These are phyloP conservation scores for Xylariaceae sp. DNA, from an alignment of 2,329 filamentous ascomycete genomes.

Conservation along the genomic window DNA sequence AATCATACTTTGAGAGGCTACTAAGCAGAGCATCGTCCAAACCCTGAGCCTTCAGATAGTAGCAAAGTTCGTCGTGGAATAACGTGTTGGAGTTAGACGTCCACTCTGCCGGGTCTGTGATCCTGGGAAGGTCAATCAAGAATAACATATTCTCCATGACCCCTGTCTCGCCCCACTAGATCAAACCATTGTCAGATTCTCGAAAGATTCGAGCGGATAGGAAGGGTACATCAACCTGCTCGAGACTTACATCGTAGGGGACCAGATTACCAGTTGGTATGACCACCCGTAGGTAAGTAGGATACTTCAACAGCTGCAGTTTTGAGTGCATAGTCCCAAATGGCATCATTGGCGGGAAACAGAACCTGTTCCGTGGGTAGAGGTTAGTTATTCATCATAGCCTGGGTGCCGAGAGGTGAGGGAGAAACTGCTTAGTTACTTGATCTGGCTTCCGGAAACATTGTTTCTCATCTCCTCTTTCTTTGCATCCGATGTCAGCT, in stretches of 20 bases:
- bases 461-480: conserved; percentile 42
- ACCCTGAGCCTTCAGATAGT: conserved; percentile 62
- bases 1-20: conserved; percentile 75
- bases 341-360: conserved; percentile 75
- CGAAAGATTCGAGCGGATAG: no score
- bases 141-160: conserved; percentile 87
- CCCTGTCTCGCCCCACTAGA: conserved; percentile 70
- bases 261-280: conserved; percentile 84
- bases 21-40: conserved; percentile 56
- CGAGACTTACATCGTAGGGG: conserved; percentile 53
- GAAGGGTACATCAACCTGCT: no score
- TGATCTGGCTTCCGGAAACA: conserved; percentile 46
- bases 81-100: conserved; percentile 29
- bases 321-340: conserved; percentile 87
- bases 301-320: conserved; percentile 79
- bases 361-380: conserved; percentile 41
- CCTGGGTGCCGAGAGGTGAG: no score
- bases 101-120: conserved; percentile 27
- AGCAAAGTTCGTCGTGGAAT: conserved; percentile 64
- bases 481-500: no score
- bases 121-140: conserved; percentile 78
- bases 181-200: neutral
- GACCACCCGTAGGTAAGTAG: conserved; percentile 65
- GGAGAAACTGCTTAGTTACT: conserved; percentile 6
- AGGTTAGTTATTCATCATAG: no score